Evolutionary conservation across 768 basidiomycete species (phyloP).

Genomic region (Russula brevipes): DNA sequence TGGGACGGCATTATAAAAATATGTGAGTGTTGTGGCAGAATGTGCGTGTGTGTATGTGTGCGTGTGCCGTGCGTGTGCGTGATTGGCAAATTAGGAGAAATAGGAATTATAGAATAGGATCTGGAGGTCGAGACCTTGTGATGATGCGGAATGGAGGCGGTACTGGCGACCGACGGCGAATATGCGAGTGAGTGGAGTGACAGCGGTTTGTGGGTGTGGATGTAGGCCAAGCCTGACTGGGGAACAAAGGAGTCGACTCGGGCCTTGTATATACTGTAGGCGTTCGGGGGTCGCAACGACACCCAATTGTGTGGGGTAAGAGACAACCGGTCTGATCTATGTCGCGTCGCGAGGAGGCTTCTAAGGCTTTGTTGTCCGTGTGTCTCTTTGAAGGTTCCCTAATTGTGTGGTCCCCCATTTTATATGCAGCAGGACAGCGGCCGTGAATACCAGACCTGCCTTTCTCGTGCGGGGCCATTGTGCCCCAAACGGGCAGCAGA

Average conservation of each 20-base stretch:
- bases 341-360: conserved; percentile 1
- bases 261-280: conserved; percentile 14
- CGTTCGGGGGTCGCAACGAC: neutral
- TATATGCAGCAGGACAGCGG: neutral
- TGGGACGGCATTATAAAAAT: conserved; percentile 30
- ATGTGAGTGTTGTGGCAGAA: neutral
- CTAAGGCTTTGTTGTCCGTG: conserved; percentile 10
- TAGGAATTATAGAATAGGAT: neutral
- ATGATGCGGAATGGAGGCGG: neutral
- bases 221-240: conserved; percentile 24
- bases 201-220: neutral
- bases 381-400: conserved; percentile 14
- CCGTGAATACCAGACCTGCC: conserved; percentile 7
- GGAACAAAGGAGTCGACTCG: conserved; percentile 12
- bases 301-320: conserved; percentile 15
- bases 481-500: neutral
- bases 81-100: neutral
- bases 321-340: too few relatives aligned
- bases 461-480: neutral
- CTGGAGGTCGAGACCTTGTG: neutral
- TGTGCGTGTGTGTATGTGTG: neutral
- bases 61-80: too few relatives aligned
- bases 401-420: conserved; percentile 17
- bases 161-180: conserved; percentile 1
- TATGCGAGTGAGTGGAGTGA: neutral